A percentile compares a stretch with the other conserved stretches of the same genome.
Evolutionary conservation across 306 rosid genomes (phyloP).

Genomic region (Acacia crassicarpa): DNA sequence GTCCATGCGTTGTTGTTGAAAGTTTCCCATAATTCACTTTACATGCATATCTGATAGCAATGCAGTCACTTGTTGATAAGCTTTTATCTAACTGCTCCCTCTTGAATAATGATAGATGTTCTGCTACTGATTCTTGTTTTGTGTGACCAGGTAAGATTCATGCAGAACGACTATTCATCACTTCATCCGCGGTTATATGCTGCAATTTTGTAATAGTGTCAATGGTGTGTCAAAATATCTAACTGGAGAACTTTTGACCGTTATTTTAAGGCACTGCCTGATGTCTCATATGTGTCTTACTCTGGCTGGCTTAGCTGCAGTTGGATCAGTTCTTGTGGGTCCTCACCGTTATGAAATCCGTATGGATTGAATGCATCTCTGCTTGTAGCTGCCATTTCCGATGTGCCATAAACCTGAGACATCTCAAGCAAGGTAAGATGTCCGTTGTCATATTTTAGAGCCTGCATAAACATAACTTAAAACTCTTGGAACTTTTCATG

Average conservation of each 20-base stretch:
- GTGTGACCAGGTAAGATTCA: conserved; percentile 17
- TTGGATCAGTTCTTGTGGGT: conserved; percentile 40
- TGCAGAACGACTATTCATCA: conserved; percentile 17
- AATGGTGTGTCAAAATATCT: conserved; percentile 13
- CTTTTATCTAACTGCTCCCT: conserved; percentile 23
- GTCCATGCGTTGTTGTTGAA: conserved; percentile 22
- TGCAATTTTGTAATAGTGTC: conserved; percentile 22
- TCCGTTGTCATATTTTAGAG: conserved; percentile 19
- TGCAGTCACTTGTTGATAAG: conserved; percentile 13
- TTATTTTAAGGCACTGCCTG: conserved; percentile 38
- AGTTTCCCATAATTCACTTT: conserved; percentile 9
- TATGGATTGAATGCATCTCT: conserved; percentile 40
- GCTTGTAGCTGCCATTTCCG: conserved; percentile 31
- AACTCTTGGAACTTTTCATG: conserved; percentile 15
- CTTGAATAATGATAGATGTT: conserved; percentile 23
- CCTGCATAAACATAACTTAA: conserved; percentile 17
- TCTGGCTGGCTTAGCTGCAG: conserved; percentile 60
- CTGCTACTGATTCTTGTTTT: conserved; percentile 29
- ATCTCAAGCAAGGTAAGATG: conserved; percentile 26
- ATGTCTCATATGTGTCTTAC: conserved; percentile 42
- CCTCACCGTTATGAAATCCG: conserved; percentile 28
- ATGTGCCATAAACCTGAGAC: conserved; percentile 46
- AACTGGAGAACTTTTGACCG: conserved; percentile 13
- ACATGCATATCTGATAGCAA: not conserved
- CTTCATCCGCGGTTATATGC: conserved; percentile 19